Percentiles rank a stretch among this genome's conserved stretches.
phyloP scores from a whole-genome alignment of 192 early-diverging fungal species.

The Rhizoclosmatium globosum region DNA sequence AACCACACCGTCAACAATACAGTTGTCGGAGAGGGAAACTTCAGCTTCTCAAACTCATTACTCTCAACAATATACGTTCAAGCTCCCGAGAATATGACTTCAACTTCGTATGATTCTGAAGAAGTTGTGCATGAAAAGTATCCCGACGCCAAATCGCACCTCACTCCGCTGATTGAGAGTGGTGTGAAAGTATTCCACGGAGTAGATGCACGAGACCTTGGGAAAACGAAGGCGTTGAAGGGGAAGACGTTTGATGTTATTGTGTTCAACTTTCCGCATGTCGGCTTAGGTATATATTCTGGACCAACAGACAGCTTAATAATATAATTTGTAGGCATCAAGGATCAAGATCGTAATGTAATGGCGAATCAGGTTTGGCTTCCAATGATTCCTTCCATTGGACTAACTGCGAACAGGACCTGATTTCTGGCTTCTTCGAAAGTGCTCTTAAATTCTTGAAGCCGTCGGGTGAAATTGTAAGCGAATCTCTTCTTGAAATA shows the following conservation, averaged over 20 bases:
- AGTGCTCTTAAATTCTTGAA: constrained; percentile 27
- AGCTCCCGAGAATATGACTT: constrained; percentile 67
- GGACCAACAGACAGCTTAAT: background rate
- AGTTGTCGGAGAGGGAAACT: constrained; percentile 71
- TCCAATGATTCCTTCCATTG: too few species aligned
- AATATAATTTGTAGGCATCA: constrained; percentile 71
- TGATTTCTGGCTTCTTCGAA: constrained; percentile 45
- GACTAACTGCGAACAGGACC: background rate
- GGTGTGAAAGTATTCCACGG: constrained; percentile 78
- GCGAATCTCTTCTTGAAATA: background rate
- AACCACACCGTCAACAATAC: background rate
- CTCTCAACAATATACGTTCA: constrained; percentile 61
- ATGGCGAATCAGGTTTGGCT: constrained; percentile 69
- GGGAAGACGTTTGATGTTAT: constrained; percentile 76
- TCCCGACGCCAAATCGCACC: constrained; percentile 70
- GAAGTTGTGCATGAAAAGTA: constrained; percentile 80
- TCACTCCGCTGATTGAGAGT: constrained; percentile 64
- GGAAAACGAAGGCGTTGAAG: constrained; percentile 60
- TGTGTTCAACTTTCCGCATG: constrained; percentile 97
- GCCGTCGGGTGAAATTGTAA: constrained; percentile 19
- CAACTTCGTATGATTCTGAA: constrained; percentile 81
- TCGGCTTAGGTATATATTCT: constrained; percentile 56
- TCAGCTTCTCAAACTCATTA: constrained; percentile 85
- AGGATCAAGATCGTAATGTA: constrained; percentile 90
- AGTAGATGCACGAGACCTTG: constrained; percentile 80